Evolutionary conservation across 331 rosid genomes (phyloP).

Genomic region (Pyrus hybrid): DNA sequence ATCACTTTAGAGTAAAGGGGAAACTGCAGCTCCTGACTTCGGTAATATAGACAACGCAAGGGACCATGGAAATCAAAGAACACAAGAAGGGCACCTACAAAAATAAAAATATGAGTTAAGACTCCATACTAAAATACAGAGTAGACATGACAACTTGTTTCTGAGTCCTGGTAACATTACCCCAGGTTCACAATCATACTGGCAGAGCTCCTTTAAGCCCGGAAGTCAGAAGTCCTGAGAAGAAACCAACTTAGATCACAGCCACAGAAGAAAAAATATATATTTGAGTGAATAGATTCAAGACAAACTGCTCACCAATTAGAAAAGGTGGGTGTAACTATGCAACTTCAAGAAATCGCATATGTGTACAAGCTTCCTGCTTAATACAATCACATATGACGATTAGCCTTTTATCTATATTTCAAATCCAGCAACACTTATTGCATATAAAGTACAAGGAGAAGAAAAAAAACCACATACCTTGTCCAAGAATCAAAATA

Average conservation of each 20-base stretch:
- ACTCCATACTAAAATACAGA: too few species aligned
- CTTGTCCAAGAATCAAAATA: conserved; percentile 87
- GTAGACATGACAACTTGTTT: background rate
- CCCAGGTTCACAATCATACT: conserved; percentile 27
- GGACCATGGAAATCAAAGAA: conserved; percentile 11
- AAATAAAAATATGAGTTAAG: background rate
- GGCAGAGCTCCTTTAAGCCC: conserved; percentile 26
- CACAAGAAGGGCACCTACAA: background rate
- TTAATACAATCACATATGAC: background rate
- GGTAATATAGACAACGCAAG: background rate
- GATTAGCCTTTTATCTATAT: background rate
- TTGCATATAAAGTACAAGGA: background rate
- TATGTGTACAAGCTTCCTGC: conserved; percentile 80
- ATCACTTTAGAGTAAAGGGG: background rate
- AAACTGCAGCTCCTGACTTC: conserved; percentile 15
- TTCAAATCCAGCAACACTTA: background rate
- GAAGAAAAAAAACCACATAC: conserved; percentile 25
- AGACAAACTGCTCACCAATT: conserved; percentile 35
- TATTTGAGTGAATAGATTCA: background rate
- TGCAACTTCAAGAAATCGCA: conserved; percentile 63
- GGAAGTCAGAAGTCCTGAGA: conserved; percentile 33
- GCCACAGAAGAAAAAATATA: background rate
- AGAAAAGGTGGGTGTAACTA: conserved; percentile 21
- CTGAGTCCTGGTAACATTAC: conserved; percentile 1
- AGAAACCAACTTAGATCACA: conserved; percentile 7